A percentile compares a stretch with the other conserved stretches of the same genome.
Conservation (phyloP, 345 rosid genomes). For the Eucalyptus cloeziana region DNA sequence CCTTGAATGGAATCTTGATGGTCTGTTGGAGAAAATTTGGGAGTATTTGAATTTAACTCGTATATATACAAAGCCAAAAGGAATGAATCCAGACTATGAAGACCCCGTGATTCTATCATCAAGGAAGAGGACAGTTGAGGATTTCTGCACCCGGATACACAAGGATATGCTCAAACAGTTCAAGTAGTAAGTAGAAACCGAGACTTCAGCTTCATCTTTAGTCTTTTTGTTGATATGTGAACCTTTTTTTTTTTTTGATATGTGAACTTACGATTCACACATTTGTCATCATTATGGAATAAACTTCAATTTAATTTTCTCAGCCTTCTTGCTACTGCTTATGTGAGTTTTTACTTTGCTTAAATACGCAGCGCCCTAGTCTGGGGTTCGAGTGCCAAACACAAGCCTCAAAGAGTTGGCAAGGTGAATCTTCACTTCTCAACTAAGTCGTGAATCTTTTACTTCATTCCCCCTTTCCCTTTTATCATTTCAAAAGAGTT, state of each 20-base stretch:
- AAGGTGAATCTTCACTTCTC: constrained; percentile 32
- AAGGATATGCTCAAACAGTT: constrained; percentile 92
- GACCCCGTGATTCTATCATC: constrained; percentile 94
- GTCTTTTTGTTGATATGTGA: background rate
- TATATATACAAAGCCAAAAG: constrained; percentile 92
- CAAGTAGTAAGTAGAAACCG: constrained; percentile 65
- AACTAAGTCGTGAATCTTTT: constrained; percentile 1
- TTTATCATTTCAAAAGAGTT: background rate
- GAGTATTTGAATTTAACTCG: constrained; percentile 88
- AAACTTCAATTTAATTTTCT: background rate
- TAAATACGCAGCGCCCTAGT: constrained; percentile 63
- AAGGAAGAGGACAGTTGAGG: constrained; percentile 80
- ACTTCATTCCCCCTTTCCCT: background rate
- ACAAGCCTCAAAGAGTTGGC: constrained; percentile 99
- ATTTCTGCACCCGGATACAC: constrained; percentile 79
- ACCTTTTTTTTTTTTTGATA: background rate
- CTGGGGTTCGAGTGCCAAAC: constrained; percentile 98
- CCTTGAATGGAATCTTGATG: constrained; percentile 96
- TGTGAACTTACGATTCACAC: background rate
- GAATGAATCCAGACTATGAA: constrained; percentile 95
- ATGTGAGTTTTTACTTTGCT: background rate
- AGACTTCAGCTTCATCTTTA: background rate
- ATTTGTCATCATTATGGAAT: background rate
- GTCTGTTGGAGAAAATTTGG: constrained; percentile 87
- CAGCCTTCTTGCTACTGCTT: background rate